Evolutionary conservation across 768 basidiomycete genomes (phyloP), one percentile per base, ranked within the genome.

Genomic region (Russula sp.): DNA sequence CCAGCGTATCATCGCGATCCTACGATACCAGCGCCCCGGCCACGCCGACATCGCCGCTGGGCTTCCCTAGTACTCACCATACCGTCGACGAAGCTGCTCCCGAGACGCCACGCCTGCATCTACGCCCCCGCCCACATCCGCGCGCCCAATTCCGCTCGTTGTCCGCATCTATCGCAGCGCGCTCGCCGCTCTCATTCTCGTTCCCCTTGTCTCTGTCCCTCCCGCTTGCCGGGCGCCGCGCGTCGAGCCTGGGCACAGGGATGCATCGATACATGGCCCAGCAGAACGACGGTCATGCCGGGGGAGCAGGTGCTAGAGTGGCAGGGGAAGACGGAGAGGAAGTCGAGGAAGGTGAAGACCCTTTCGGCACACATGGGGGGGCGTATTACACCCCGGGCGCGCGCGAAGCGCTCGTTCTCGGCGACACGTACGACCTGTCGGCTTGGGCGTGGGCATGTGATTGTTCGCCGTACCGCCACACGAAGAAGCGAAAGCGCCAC

Each of bases 371-470:
- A 20, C 43, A 62, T 51, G 56, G 43, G 6, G 35, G 61, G 32
- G 56, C 38, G 20, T 62, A 62, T 29, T 62, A 62, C 20, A 41
- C 56, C 6, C 61, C 61, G 0, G 36, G 42, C 8, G 61, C 56
- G 2, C 29, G 51, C 13, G 42, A 41, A 4, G 61, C 61, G 29
- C 55, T 62, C 38, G 52, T 56, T 11, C 8, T 42, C 20, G 57
- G 57, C 13, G 29, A 63, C 22, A 57, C 61, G 38, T 63, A 63
- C 46, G 57, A 63, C 18, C 22, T 63, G 10, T 63, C 61, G 2
- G 61, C 61, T 18, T 63, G 61, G 61, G 38, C 56, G 18, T 63
- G 61, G 61, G 61, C 61, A 57, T 39, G 49, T 43, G 50, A 57
- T 22, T 10, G 9, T 39, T 45, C 50, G 20, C 56, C 61, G 4